Base-by-base conservation (phyloP, 306 rosid genomes). In the Cicer arietinum region DNA sequence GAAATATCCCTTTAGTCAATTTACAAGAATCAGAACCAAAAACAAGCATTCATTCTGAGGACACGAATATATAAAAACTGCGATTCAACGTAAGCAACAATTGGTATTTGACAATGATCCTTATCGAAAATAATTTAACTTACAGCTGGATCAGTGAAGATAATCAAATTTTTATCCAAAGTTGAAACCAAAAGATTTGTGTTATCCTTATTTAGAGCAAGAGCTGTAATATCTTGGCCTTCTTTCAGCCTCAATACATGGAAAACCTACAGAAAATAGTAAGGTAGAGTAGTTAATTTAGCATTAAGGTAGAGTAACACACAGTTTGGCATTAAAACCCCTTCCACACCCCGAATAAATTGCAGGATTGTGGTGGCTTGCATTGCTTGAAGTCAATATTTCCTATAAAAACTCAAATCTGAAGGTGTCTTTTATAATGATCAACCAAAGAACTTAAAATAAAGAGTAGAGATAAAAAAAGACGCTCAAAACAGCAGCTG, bases 131-230 rank as follows among this genome's bases (percentile, higher is more conserved):
- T 13, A 39, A 48, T 74, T 81, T 66, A 71, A 90, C 99, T 87
- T 85, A 92, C 99, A 63, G 97, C 76, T 54, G 99, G 96, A 73
- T 92, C 97, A 6, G 99, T 92, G 87, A 91, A 92, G 84, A 94
- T 76, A 78, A 94, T 81, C 87, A 94, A 84, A 74, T 83, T 86
- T 83, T 88, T 90, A 80, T 94, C 99, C 46, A 71, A 85, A 57
- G 99, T 94, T 42, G 99, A 92, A 73, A 92, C 97, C 88, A 94
- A 83, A 45, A 94, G 90, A 87, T 92, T 94, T 58, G 99, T 92
- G 72, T 86, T 87, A 62, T 94, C 97, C 74, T 80, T 74, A 83
- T 92, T 94, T 80, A 92, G 84, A 76, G 97, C 99, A 53, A 94
- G 85, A 70, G 99, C 84, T 30, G 95, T 92, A 78, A 94, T 90